A percentile compares a stretch with the other conserved stretches of the same genome.
phyloP scores from a whole-genome alignment of 768 basidiomycete genomes.

The Cytidiella melzeri region DNA sequence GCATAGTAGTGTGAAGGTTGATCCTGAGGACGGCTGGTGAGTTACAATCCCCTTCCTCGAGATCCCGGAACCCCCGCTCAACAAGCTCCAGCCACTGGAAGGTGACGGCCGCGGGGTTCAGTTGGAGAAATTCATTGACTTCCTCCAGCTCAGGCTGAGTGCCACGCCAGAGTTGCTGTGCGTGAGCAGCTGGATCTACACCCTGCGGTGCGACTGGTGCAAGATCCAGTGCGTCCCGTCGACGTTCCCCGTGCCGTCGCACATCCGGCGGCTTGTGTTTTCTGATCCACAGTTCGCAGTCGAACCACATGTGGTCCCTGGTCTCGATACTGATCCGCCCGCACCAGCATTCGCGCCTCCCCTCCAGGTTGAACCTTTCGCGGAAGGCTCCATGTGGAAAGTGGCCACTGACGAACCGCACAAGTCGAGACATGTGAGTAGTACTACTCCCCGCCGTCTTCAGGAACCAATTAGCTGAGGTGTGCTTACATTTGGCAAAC shows the following conservation, averaged over 20 bases:
- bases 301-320: neutral
- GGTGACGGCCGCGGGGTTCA: neutral
- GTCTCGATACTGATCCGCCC: neutral
- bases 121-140: neutral
- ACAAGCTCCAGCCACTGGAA: neutral
- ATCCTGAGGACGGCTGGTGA: neutral
- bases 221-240: no score
- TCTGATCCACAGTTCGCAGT: neutral
- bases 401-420: constrained; percentile 5
- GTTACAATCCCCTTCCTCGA: neutral
- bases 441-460: neutral
- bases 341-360: constrained; percentile 3
- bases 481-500: constrained; percentile 6
- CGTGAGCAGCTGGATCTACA: neutral
- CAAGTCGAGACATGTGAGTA: neutral
- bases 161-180: neutral
- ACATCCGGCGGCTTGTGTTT: no score
- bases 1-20: neutral
- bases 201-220: no score
- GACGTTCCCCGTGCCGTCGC: no score
- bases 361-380: constrained; percentile 1
- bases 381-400: constrained; percentile 9
- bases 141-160: neutral
- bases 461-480: constrained; percentile 8
- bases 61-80: neutral